phyloP scores from a whole-genome alignment of 768 basidiomycete genomes.

The Postia placenta region DNA sequence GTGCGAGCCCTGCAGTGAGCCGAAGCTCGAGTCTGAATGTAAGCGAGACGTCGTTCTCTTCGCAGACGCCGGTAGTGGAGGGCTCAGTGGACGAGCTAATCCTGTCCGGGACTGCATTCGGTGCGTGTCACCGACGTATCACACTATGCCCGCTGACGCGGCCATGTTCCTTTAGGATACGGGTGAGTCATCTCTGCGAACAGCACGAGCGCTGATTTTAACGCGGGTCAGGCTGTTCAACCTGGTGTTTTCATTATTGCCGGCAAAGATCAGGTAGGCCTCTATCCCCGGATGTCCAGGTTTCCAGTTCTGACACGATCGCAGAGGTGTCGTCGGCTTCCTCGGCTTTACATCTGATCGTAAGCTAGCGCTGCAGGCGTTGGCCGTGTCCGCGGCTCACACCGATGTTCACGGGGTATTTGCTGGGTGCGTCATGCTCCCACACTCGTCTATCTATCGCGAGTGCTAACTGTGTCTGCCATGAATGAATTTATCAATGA shows the following conservation, averaged over 20 bases:
- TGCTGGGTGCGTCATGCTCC: constrained; percentile 58
- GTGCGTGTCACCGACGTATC: constrained; percentile 27
- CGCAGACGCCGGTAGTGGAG: constrained; percentile 23
- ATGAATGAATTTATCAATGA: neutral
- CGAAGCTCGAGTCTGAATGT: constrained; percentile 18
- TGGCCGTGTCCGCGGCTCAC: constrained; percentile 61
- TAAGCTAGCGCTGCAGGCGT: constrained; percentile 57
- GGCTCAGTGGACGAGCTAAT: constrained; percentile 69
- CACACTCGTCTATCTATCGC: neutral
- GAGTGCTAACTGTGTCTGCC: neutral
- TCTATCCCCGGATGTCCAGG: neutral
- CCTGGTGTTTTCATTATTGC: constrained; percentile 71
- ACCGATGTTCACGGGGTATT: constrained; percentile 73
- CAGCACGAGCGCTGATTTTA: neutral
- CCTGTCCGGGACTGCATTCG: constrained; percentile 73
- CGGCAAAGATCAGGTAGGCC: constrained; percentile 60
- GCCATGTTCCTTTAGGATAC: constrained; percentile 16
- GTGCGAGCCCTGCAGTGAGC: constrained; percentile 13
- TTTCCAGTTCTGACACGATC: neutral
- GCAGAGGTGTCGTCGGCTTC: constrained; percentile 67
- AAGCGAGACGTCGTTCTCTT: constrained; percentile 4
- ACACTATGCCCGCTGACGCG: neutral
- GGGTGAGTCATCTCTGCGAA: constrained; percentile 15
- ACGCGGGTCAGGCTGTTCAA: constrained; percentile 67
- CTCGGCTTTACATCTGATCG: constrained; percentile 74